Evolutionary conservation across 177 flowering plant genomes (phyloP), one percentile per base, ranked within the genome.

Genomic region (Vitis hybrid): DNA sequence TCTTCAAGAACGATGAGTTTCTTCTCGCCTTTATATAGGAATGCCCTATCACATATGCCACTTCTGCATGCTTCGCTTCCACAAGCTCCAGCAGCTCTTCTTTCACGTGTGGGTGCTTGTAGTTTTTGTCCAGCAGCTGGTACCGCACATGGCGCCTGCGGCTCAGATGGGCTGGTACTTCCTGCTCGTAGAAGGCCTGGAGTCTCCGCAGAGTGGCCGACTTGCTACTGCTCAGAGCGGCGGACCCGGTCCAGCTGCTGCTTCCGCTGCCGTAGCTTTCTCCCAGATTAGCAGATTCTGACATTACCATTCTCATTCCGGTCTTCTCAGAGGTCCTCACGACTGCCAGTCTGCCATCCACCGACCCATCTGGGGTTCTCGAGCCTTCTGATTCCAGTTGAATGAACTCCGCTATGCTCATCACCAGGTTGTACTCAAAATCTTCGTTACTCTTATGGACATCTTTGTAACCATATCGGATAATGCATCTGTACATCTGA

Each of bases 391-490:
- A 79, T 71, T 89, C 93, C 71, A 89, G 74, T 71, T 87, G 87
- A 66, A 89, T 83, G 76, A 89, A 89, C 72, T 89, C 91, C 9
- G 86, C 88, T 68, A 89, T 78, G 76, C 90, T 87, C 85, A 81
- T 78, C 13, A 87, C 78, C 19, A 89, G 78, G 67, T 80, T 82
- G 71, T 78, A 77, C 52, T 87, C 93, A 71, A 85, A 83, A 71
- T 81, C 79, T 6, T 81, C 84, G 1, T 78, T 86, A 59, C 77
- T 73, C 18, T 77, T 76, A 19, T 50, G 71, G 13, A 80, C 80
- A 69, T 88, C 93, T 66, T 85, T 86, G 87, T 90, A 90, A 3
- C 93, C 95, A 77, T 87, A 84, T n/a, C 97, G 82, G 10, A 93
- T 83, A 49, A 87, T 90, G 83, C 97, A 93, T 9, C 96, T 85